Evolutionary conservation across 768 basidiomycete genomes (phyloP), one percentile per base, ranked within the genome.

Genomic region (Rhizopogon vinicolor): DNA sequence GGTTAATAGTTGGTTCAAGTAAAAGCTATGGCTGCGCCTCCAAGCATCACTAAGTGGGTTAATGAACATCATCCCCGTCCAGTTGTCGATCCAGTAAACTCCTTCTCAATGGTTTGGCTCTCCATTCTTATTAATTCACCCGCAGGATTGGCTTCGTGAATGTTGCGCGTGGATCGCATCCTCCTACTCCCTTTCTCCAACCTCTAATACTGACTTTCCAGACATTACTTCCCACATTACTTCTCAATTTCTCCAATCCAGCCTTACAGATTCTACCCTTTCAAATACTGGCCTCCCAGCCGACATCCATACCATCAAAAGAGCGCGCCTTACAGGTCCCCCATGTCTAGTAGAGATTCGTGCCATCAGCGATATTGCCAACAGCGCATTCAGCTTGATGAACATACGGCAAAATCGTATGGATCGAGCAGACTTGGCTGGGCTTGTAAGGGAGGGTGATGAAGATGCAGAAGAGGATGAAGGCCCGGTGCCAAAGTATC

Each of bases 401-500:
- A 89, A 89, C 61, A 79, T 82, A 22, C 78, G 87, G 19, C 76
- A 83, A 52, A 82, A 84, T 12, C 78, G 91, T 35, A 72, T 81
- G 52, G 81, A 84, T 45, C 78, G 83, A 7, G 86, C 74, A 16
- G 81, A 80, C 53, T 78, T 31, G 76, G 74, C 39, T 53, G 69
- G 9, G 65, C 70, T 64, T 51, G 75, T 41, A 72, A 70, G 13
- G 70, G 78, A 77, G 13, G 83, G 83, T 58, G 72, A 73, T 13
- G 71, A 75, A 19, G 82, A 80, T 33, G 82, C 82, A 57, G 73
- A 77, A 35, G 74, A 81, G 42, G 85, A 83, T 41, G 86, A 86
- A 66, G 89, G 87, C 0, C 86, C 87, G 0, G 78, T 93, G 51
- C 93, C 92, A 3, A 85, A 79, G 54, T 98, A 93, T 68, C 85